A percentile compares a stretch with the other conserved stretches of the same genome.
Conservation (phyloP, 2,329 filamentous ascomycete species). For the Fusarium concolor region DNA sequence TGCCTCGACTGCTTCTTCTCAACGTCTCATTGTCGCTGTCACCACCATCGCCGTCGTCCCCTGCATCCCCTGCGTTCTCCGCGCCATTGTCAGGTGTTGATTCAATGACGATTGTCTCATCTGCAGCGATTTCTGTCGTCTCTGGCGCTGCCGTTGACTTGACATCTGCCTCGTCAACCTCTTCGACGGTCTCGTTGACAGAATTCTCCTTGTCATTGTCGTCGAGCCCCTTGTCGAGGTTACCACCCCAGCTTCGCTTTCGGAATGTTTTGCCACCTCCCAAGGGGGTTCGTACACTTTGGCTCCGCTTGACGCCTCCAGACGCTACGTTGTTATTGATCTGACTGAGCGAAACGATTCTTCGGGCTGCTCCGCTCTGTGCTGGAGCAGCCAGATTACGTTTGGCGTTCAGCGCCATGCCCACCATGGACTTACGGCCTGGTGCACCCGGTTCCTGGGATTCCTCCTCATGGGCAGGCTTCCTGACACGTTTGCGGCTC, state of each 20-base stretch:
- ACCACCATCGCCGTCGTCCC: constrained; percentile 41
- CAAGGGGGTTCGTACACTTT: constrained; percentile 76
- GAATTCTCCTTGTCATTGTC: constrained; percentile 71
- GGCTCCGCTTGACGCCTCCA: constrained; percentile 78
- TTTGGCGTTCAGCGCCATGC: constrained; percentile 66
- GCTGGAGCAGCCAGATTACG: constrained; percentile 60
- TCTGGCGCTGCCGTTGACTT: constrained; percentile 33
- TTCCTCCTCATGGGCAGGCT: constrained; percentile 49
- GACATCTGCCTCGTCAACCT: constrained; percentile 55
- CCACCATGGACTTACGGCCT: constrained; percentile 56
- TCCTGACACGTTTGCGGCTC: constrained; percentile 68
- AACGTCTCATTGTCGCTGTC: constrained; percentile 65
- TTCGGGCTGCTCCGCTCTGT: constrained; percentile 70
- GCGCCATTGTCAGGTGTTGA: constrained; percentile 36
- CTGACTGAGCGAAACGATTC: constrained; percentile 91
- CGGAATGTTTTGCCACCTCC: constrained; percentile 60
- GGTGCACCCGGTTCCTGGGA: constrained; percentile 37
- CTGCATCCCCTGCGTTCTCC: constrained; percentile 38
- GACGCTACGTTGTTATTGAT: constrained; percentile 80
- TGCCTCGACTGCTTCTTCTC: constrained; percentile 62
- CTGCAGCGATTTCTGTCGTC: constrained; percentile 35
- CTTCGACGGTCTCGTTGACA: constrained; percentile 73
- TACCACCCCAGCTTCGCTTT: constrained; percentile 77
- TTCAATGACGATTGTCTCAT: constrained; percentile 44
- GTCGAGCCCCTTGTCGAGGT: constrained; percentile 60